Evolutionary conservation across 805 yeast genomes (phyloP).

Genomic region (Cyberlindnera mississippiensis): DNA sequence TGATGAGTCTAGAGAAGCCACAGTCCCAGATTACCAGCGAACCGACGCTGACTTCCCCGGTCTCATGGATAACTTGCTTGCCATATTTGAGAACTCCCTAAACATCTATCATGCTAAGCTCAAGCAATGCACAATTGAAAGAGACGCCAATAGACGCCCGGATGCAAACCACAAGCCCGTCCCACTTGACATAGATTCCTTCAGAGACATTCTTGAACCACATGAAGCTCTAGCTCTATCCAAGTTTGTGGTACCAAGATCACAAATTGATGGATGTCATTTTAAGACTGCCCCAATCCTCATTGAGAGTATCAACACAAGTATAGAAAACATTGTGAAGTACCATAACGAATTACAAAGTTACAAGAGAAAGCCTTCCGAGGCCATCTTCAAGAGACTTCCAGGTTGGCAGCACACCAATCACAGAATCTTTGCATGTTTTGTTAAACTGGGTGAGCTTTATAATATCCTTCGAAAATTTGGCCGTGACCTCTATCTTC

Average conservation of each 20-base stretch:
- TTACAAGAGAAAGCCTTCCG: constrained; percentile 23
- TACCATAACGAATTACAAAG: constrained; percentile 27
- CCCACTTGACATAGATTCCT: constrained; percentile 25
- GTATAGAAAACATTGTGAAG: constrained; percentile 17
- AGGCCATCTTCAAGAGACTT: constrained; percentile 27
- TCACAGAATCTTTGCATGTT: constrained; percentile 42
- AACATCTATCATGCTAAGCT: constrained; percentile 29
- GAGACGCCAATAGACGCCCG: constrained; percentile 29
- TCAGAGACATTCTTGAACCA: constrained; percentile 33
- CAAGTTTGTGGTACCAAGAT: constrained; percentile 27
- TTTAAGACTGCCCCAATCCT: constrained; percentile 29
- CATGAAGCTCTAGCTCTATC: constrained; percentile 34
- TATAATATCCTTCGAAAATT: constrained; percentile 37
- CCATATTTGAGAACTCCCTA: constrained; percentile 27
- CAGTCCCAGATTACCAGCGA: constrained; percentile 5
- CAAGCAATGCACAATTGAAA: constrained; percentile 29
- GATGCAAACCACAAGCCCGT: constrained; percentile 28
- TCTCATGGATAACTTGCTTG: constrained; percentile 11
- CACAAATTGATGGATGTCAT: constrained; percentile 26
- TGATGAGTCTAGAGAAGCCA: constrained; percentile 20
- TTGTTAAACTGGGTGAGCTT: constrained; percentile 38
- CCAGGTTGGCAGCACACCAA: constrained; percentile 38
- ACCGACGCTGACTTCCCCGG: constrained; percentile 6
- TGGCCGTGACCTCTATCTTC: constrained; percentile 39
- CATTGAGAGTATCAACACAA: constrained; percentile 22